phyloP scores from a whole-genome alignment of 768 basidiomycete genomes.

The Serendipita indica region DNA sequence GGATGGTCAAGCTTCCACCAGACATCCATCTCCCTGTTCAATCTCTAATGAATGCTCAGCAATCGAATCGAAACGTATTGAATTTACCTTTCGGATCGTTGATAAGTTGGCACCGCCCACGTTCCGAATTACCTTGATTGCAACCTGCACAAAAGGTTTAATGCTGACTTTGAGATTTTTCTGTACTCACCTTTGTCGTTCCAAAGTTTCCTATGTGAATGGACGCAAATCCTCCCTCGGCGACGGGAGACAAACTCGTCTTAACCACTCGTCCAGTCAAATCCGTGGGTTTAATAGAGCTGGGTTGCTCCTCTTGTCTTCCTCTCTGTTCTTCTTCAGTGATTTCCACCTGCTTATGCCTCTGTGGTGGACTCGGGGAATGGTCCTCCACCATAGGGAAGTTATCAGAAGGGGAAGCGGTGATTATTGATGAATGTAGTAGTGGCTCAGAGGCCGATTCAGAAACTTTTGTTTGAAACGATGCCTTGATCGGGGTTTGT shows the following conservation, averaged over 20 bases:
- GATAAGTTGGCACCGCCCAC: not conserved
- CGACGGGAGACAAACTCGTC: not conserved
- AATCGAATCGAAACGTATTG: not conserved
- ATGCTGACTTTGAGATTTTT: not conserved
- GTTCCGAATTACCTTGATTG: not conserved
- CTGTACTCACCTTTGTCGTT: not conserved
- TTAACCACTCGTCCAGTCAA: not conserved
- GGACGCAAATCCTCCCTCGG: not conserved
- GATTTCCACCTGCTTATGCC: not conserved
- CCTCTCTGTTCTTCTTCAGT: not conserved
- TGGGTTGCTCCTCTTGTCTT: not conserved
- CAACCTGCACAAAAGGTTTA: not conserved
- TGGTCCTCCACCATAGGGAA: not conserved
- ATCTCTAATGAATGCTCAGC: not conserved
- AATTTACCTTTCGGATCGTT: not conserved
- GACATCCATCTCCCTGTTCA: slow-evolving; percentile 7
- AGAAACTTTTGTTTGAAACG: no score
- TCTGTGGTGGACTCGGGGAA: not conserved
- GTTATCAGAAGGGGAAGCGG: not conserved
- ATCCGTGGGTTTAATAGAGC: slow-evolving; percentile 4
- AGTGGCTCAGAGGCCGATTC: not conserved
- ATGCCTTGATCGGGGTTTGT: no score
- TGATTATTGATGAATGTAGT: not conserved
- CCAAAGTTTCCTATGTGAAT: slow-evolving; percentile 3
- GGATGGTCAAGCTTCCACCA: slow-evolving; percentile 8